phyloP scores from a whole-genome alignment of 2,329 filamentous ascomycete species.

The Hypoxylon sp. region DNA sequence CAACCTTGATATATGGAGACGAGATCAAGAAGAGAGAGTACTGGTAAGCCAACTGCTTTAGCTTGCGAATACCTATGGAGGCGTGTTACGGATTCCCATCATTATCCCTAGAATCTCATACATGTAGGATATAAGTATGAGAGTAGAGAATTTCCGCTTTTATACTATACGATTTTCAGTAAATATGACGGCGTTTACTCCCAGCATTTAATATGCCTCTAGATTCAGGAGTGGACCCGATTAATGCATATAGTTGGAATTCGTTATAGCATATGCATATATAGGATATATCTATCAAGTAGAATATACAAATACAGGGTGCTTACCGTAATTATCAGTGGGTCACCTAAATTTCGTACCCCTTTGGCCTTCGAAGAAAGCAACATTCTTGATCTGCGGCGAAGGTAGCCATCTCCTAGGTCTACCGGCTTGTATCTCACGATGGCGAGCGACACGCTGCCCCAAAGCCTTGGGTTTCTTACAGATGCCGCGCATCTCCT shows the following conservation, averaged over 20 bases:
- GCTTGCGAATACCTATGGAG: too few relatives aligned
- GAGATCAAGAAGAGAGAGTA: too few relatives aligned
- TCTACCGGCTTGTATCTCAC: not conserved
- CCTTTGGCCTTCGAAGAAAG: slow-evolving; percentile 1
- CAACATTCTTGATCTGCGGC: not conserved
- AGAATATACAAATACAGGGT: not conserved
- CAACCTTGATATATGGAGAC: too few relatives aligned
- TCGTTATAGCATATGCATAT: slow-evolving; percentile 1
- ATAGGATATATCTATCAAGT: not conserved
- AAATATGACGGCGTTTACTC: not conserved
- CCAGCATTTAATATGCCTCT: not conserved
- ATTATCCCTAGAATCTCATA: not conserved
- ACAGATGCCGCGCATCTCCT: slow-evolving; percentile 73
- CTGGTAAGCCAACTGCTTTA: too few relatives aligned
- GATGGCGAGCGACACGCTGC: slow-evolving; percentile 49
- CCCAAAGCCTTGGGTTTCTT: slow-evolving; percentile 60
- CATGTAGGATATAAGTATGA: not conserved
- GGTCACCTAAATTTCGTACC: slow-evolving; percentile 12
- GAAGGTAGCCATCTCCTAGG: not conserved
- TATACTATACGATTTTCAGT: not conserved
- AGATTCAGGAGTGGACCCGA: not conserved
- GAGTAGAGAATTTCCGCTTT: not conserved
- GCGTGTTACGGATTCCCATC: too few relatives aligned
- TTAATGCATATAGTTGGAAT: not conserved
- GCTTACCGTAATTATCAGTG: not conserved